Conservation (phyloP, 495 filamentous ascomycete genomes). For the Friedmanniomyces simplex region DNA sequence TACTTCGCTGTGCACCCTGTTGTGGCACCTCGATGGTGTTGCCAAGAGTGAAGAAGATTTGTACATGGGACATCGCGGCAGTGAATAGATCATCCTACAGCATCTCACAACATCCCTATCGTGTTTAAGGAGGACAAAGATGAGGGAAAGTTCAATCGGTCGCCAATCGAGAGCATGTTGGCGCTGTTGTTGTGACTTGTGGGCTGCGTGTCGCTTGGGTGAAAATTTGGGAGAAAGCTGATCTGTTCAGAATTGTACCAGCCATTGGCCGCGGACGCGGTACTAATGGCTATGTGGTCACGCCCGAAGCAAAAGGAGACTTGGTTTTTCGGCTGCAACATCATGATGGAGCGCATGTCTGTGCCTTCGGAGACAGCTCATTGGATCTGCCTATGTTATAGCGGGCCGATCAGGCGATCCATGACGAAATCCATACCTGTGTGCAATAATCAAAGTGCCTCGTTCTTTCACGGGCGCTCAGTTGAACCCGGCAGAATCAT, state of each 20-base stretch:
- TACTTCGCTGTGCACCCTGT: no score
- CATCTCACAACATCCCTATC: no score
- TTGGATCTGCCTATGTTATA: slow-evolving; percentile 51
- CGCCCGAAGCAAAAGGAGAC: slow-evolving; percentile 40
- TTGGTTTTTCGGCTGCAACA: slow-evolving; percentile 37
- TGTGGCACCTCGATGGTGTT: no score
- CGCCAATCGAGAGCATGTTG: slow-evolving; percentile 33
- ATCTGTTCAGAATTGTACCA: slow-evolving; percentile 35
- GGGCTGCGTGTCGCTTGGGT: slow-evolving; percentile 50
- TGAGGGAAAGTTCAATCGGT: no score
- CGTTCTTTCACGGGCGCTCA: no score
- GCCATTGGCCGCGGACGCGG: slow-evolving; percentile 49
- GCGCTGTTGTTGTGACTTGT: slow-evolving; percentile 47
- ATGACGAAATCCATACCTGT: no score
- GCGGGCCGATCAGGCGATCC: slow-evolving; percentile 45
- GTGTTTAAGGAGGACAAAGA: no score
- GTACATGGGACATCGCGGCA: no score
- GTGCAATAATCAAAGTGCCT: no score
- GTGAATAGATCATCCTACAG: no score
- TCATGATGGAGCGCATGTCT: slow-evolving; percentile 35
- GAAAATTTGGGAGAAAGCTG: slow-evolving; percentile 39
- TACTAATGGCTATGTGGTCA: slow-evolving; percentile 43
- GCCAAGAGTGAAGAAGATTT: no score
- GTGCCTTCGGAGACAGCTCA: slow-evolving; percentile 54
- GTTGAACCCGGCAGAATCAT: no score